Conservation (phyloP, 2,329 filamentous ascomycete species). For the Mycocentrospora acerina region DNA sequence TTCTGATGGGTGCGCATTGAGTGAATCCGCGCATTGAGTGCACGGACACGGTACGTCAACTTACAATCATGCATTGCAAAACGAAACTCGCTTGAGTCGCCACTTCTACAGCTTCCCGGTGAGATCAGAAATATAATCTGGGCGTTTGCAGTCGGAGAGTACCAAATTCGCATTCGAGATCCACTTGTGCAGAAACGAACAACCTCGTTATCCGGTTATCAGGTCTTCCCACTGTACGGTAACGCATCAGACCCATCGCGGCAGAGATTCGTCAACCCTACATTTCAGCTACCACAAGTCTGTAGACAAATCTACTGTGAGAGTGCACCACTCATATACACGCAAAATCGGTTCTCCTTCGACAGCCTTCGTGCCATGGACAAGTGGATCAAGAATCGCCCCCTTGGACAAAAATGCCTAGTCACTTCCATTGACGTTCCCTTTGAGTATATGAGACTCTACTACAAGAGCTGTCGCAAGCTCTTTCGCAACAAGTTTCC, state of each 20-base stretch:
- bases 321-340: constrained; percentile 3
- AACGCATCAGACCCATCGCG: neutral
- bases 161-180: constrained; percentile 4
- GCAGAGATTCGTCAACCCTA: neutral
- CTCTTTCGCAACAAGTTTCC: constrained; percentile 10
- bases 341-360: constrained; percentile 5
- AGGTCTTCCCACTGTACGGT: neutral
- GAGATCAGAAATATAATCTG: constrained; percentile 18
- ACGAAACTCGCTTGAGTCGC: constrained; percentile 10
- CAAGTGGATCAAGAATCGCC: constrained; percentile 10
- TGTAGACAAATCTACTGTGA: constrained; percentile 14
- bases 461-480: constrained; percentile 8
- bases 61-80: constrained; percentile 3
- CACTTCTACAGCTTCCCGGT: constrained; percentile 14
- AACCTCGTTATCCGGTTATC: neutral
- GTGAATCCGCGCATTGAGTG: too few species aligned
- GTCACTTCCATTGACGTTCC: constrained; percentile 13
- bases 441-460: constrained; percentile 6
- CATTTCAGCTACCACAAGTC: constrained; percentile 5
- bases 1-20: too few species aligned
- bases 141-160: constrained; percentile 7
- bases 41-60: too few species aligned
- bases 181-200: neutral
- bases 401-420: constrained; percentile 6
- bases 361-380: constrained; percentile 2